Base-by-base conservation (phyloP, 129 eudicot genomes). In the Calendula officinalis region DNA sequence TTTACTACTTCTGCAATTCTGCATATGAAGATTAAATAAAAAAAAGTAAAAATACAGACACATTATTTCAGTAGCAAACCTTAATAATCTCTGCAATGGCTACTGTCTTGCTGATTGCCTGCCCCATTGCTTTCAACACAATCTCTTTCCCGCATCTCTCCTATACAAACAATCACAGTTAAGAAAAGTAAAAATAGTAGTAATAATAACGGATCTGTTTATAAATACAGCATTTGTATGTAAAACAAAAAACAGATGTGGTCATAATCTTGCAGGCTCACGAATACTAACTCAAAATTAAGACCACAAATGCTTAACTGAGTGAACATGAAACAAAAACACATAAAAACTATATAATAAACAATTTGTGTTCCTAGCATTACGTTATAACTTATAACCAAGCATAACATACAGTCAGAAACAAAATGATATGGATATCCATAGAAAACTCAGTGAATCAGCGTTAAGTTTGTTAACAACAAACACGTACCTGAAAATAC, bases 61-160 rank as follows among this genome's bases (percentile, higher is more conserved):
- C 3, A 53, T 37, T 62, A 67, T 9, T 41, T 44, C 37, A 69
- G 7, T 51, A 51, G 58, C 59, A 51, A 53, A 84, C 98, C 96
- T 87, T 91, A 30, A 91, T 62, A 62, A 78, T 78, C 76, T 91
- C 98, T 36, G 96, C 80, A 75, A 91, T 78, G 35, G 96, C 84
- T 57, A 91, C 98, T 15, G 98, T 87, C 84, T 91, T 91, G 88
- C 82, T 91, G 68, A 91, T 87, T 53, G 96, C 98, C 55, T 91
- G 98, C 39, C 98, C 96, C 98, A 91, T 91, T 69, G 88, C 98
- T 79, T 87, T 87, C 65, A 91, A 53, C 56, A 91, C 90, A 71
- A 91, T 91, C 80, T 91, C 96, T 72, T 67, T 84, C 49, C 72
- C 88, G 36, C 50, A 81, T 60, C 81, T 74, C 78, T 91, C 98